Evolutionary conservation across 768 basidiomycete genomes (phyloP), one percentile per base, ranked within the genome.

Genomic region (Panellus pusillus): DNA sequence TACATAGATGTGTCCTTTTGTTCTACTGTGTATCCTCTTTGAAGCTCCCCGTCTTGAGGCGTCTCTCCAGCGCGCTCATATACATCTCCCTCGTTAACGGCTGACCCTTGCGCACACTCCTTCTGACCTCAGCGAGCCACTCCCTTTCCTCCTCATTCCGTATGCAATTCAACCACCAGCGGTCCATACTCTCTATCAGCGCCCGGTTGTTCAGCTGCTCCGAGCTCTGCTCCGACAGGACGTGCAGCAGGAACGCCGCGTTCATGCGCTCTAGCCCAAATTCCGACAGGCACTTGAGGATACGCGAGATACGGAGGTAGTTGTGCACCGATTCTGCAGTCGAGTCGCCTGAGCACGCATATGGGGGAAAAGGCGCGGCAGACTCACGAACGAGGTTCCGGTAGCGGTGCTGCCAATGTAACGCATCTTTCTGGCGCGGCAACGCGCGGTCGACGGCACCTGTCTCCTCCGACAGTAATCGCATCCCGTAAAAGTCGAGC

Each of bases 401-500:
- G 64, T 88, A 90, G 54, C 84, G 76, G 39, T n/a, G 4, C 39
- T 40, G 39, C 17, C n/a, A 40, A 40, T 35, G 55, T 15, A 74
- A 58, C n/a, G 52, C 65, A 63, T 77, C 84, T 61, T 82, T 76
- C 43, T 73, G 66, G 31, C 80, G 81, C 29, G 72, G 75, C 47
- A 72, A 48, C 15, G 73, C 70, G 36, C 87, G 82, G 28, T 74
- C 75, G 14, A 90, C 61, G 20, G 84, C 74, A 4, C 88, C 88
- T 0, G 84, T 82, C 37, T 81, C 77, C 20, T 69, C 61, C 32
- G 78, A 79, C 37, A 82, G 68, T 29, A 90, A 77, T 27, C 74
- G 73, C 85, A 90, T 88, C 19, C 88, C 89, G 63, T 88, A 91
- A 70, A 91, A 90, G 66, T 87, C 85, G 24, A 91, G 78, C 84